These are phyloP conservation scores for Geranium incanum DNA, from an alignment of 441 rosid genomes.

Conservation along the genomic window DNA sequence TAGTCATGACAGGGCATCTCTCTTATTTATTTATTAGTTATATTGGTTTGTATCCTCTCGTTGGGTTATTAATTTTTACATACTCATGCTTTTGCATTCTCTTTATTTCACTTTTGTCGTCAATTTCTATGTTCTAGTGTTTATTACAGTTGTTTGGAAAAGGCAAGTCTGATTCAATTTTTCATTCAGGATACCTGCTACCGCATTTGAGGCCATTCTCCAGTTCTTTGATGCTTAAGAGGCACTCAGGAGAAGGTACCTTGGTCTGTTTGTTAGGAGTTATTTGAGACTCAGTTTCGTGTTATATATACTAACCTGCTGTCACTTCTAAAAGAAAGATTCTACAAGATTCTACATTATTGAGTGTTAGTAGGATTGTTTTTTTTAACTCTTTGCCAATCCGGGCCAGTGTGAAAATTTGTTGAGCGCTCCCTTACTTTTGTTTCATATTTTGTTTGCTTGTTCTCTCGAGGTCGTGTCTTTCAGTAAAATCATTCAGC, in stretches of 20 bases:
- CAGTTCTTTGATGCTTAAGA: constrained; percentile 72
- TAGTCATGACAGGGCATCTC: constrained; percentile 17
- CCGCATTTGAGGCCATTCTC: constrained; percentile 71
- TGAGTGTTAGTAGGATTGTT: not conserved
- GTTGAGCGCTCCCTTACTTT: not conserved
- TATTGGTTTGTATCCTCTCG: not conserved
- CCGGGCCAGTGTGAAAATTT: not conserved
- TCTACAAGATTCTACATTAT: not conserved
- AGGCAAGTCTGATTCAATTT: constrained; percentile 61
- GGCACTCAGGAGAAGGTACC: constrained; percentile 99
- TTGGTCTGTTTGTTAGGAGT: constrained; percentile 71
- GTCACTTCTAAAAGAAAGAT: not conserved
- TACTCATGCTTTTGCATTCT: constrained; percentile 3
- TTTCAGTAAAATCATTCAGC: not conserved
- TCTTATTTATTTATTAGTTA: constrained; percentile 8
- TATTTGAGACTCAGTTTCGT: constrained; percentile 23
- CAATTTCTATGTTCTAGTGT: constrained; percentile 10
- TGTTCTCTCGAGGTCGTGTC: not conserved
- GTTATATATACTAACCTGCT: not conserved
- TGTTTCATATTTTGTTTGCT: not conserved
- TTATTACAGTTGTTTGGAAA: constrained; percentile 21
- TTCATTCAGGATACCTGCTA: constrained; percentile 78
- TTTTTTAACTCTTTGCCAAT: not conserved
- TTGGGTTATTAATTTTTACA: not conserved
- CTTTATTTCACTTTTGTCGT: constrained; percentile 12